phyloP scores from a whole-genome alignment of 176 grass and related monocot genomes.

The Cocos nucifera region DNA sequence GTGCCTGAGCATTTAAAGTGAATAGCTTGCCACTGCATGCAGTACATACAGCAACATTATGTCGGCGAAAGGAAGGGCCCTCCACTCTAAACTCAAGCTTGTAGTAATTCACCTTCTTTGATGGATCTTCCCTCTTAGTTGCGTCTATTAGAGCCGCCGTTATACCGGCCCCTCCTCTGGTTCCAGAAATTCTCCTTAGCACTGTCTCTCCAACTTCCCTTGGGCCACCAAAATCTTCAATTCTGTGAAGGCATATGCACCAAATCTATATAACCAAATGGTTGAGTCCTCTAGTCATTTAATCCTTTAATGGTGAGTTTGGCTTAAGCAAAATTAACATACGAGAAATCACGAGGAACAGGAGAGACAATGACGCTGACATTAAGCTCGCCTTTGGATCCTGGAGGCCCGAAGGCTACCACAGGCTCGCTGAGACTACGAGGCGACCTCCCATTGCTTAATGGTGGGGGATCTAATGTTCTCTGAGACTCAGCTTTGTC shows the following conservation, averaged over 20 bases:
- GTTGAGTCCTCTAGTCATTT: too few species aligned
- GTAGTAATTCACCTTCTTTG: slow-evolving; percentile 63
- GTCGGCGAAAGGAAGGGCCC: slow-evolving; percentile 48
- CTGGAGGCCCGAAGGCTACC: slow-evolving; percentile 75
- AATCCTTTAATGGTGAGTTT: too few species aligned
- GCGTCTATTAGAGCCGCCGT: slow-evolving; percentile 63
- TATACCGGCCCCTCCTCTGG: slow-evolving; percentile 43
- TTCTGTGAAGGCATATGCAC: slow-evolving; percentile 28
- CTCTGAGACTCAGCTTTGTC: slow-evolving; percentile 65
- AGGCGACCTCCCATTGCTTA: slow-evolving; percentile 18
- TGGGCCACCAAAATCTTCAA: slow-evolving; percentile 63
- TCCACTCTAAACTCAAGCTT: slow-evolving; percentile 80
- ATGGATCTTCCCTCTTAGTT: slow-evolving; percentile 40
- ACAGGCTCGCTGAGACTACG: slow-evolving; percentile 49
- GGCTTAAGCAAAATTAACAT: slow-evolving; percentile 6
- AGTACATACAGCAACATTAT: slow-evolving; percentile 77
- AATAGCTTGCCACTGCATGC: slow-evolving; percentile 57
- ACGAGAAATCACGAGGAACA: slow-evolving; percentile 74
- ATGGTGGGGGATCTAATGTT: slow-evolving; percentile 52
- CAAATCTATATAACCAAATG: too few species aligned
- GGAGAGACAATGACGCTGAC: slow-evolving; percentile 79
- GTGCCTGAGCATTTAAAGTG: slow-evolving; percentile 83
- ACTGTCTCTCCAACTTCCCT: slow-evolving; percentile 80
- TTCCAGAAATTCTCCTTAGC: slow-evolving; percentile 68
- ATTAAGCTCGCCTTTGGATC: slow-evolving; percentile 80